Evolutionary conservation across 2,329 filamentous ascomycete species (phyloP).

Genomic region (Monilinia aucupariae): DNA sequence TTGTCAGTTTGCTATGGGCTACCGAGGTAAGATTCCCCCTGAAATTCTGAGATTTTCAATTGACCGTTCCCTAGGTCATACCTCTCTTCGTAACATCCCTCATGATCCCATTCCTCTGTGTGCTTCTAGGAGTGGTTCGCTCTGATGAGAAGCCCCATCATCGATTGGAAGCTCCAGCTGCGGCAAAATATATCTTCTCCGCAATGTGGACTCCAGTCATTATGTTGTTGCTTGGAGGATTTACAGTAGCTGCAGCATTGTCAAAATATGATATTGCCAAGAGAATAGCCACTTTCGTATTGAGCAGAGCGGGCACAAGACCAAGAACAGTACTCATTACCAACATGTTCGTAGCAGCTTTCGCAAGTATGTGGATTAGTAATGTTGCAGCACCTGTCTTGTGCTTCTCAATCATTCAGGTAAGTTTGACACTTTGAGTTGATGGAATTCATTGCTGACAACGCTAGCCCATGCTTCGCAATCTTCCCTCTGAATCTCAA

Average conservation of each 20-base stretch:
- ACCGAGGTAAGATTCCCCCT: slow-evolving; percentile 64
- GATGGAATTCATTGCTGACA: slow-evolving; percentile 8
- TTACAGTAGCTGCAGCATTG: slow-evolving; percentile 88
- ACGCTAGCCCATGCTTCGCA: slow-evolving; percentile 78
- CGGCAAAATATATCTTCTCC: slow-evolving; percentile 79
- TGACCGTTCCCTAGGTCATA: slow-evolving; percentile 60
- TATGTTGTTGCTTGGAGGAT: slow-evolving; percentile 93
- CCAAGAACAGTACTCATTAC: slow-evolving; percentile 87
- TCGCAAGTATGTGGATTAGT: slow-evolving; percentile 98
- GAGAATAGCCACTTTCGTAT: slow-evolving; percentile 89
- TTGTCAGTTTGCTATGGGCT: slow-evolving; percentile 92
- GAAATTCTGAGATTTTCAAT: slow-evolving; percentile 17
- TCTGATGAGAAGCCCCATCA: slow-evolving; percentile 64
- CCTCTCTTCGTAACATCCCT: slow-evolving; percentile 95
- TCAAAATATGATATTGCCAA: slow-evolving; percentile 98
- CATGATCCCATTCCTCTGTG: slow-evolving; percentile 86
- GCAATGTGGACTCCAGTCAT: slow-evolving; percentile 99
- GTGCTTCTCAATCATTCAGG: slow-evolving; percentile 96
- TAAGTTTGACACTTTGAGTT: slow-evolving; percentile 36
- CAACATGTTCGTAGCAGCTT: slow-evolving; percentile 97
- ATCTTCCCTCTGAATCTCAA: slow-evolving; percentile 79
- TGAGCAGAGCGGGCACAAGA: slow-evolving; percentile 91
- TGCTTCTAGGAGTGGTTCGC: slow-evolving; percentile 78
- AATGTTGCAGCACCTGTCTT: slow-evolving; percentile 96
- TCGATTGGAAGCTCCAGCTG: slow-evolving; percentile 72